Conservation (phyloP, 2,329 filamentous ascomycete genomes). For the Ambrosiella beaveri region DNA sequence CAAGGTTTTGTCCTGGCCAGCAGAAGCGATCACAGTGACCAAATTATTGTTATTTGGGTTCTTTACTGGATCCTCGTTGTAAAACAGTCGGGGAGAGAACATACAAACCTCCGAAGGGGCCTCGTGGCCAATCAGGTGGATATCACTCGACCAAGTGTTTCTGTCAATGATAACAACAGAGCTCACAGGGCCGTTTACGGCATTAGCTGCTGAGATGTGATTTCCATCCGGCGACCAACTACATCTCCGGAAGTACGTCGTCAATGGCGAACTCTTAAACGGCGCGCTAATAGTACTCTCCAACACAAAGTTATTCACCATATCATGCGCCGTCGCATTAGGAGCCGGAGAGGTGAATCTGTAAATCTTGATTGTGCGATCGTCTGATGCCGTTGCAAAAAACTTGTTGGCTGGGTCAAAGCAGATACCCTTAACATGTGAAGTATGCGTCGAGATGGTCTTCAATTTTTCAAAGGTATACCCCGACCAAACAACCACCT, state of each 20-base stretch:
- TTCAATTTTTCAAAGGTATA: conserved; percentile 97
- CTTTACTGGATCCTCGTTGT: conserved; percentile 46
- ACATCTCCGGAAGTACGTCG: conserved; percentile 89
- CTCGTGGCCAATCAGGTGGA: conserved; percentile 94
- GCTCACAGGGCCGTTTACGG: conserved; percentile 91
- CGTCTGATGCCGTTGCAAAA: conserved; percentile 94
- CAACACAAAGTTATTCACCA: conserved; percentile 88
- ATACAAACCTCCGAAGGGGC: conserved; percentile 93
- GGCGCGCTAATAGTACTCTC: conserved; percentile 81
- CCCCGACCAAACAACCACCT: conserved; percentile 95
- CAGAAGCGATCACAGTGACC: conserved; percentile 90
- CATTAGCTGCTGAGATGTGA: conserved; percentile 92
- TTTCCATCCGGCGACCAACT: conserved; percentile 97
- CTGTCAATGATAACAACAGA: conserved; percentile 93
- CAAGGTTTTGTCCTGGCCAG: conserved; percentile 87
- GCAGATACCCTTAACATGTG: conserved; percentile 95
- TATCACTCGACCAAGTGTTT: conserved; percentile 85
- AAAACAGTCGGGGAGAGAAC: conserved; percentile 84
- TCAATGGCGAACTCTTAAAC: conserved; percentile 81
- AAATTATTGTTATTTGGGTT: conserved; percentile 32
- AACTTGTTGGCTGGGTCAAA: conserved; percentile 99
- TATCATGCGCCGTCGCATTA: conserved; percentile 85
- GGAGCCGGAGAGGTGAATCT: conserved; percentile 80
- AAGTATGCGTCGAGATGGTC: conserved; percentile 80
- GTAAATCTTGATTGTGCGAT: conserved; percentile 92